These are phyloP conservation scores for Sugiyamaella valdiviana DNA, from an alignment of 805 yeast species.

Conservation along the genomic window DNA sequence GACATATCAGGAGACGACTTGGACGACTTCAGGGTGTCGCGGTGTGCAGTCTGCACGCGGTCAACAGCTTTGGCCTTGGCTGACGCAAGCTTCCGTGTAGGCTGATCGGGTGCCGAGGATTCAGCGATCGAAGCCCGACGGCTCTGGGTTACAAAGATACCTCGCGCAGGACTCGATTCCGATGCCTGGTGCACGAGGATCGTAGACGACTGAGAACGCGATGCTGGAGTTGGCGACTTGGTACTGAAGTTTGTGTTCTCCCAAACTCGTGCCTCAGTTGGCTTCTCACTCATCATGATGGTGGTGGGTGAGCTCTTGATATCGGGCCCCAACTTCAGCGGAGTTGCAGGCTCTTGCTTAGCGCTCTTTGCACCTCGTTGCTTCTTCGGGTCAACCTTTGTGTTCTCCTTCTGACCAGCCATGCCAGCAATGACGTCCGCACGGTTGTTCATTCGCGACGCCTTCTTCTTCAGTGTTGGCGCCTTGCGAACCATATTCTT, in stretches of 20 bases:
- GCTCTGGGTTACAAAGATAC: constrained; percentile 19
- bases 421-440: background rate
- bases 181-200: constrained; percentile 28
- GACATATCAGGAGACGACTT: constrained; percentile 27
- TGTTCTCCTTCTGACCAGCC: background rate
- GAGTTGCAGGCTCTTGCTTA: constrained; percentile 7
- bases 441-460: background rate
- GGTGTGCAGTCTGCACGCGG: background rate
- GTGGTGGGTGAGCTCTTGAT: constrained; percentile 11
- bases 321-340: background rate
- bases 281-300: constrained; percentile 10
- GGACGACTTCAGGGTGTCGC: background rate
- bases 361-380: constrained; percentile 2
- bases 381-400: background rate
- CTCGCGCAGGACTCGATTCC: constrained; percentile 30
- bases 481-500: constrained; percentile 8
- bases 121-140: background rate
- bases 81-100: background rate
- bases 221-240: constrained; percentile 30
- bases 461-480: constrained; percentile 4
- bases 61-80: background rate
- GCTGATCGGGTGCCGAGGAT: background rate
- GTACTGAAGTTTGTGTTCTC: background rate
- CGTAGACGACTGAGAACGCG: constrained; percentile 23
- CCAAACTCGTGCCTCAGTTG: constrained; percentile 5